A percentile compares a stretch with the other conserved stretches of the same genome.
phyloP scores from a whole-genome alignment of 164 flowering plant species.

The Protea cynaroides region DNA sequence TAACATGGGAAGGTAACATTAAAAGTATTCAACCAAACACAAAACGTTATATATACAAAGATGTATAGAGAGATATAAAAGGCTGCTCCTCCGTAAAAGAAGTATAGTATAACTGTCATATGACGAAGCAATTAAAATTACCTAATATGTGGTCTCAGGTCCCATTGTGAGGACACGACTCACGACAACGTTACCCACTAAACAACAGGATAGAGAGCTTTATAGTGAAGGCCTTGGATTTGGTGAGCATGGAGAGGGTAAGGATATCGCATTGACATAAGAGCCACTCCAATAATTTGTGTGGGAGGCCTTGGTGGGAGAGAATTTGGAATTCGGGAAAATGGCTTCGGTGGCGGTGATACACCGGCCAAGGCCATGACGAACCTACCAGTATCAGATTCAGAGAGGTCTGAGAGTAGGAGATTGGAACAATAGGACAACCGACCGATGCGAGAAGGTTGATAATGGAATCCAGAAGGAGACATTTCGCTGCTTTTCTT shows the following conservation, averaged over 20 bases:
- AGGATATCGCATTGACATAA: conserved; percentile 20
- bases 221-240: conserved; percentile 20
- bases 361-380: too few species aligned
- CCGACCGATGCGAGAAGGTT: conserved; percentile 17
- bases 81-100: too few species aligned
- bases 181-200: conserved; percentile 25
- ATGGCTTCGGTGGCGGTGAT: too few species aligned
- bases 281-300: conserved; percentile 17
- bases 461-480: conserved; percentile 6
- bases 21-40: too few species aligned
- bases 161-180: conserved; percentile 7
- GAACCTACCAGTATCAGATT: too few species aligned
- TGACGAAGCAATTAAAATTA: conserved; percentile 7
- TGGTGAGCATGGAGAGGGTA: conserved; percentile 18
- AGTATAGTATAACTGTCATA: too few species aligned
- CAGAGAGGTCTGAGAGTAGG: conserved; percentile 1
- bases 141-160: conserved; percentile 13
- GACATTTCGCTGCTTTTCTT: too few species aligned
- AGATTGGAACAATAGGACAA: conserved; percentile 3
- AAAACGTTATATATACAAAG: too few species aligned
- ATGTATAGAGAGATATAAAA: too few species aligned
- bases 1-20: too few species aligned
- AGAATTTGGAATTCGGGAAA: conserved; percentile 7
- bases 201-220: conserved; percentile 18
- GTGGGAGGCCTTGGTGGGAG: conserved; percentile 4